Evolutionary conservation across 108 stramenopile genomes (phyloP), one percentile per base, ranked within the genome.

Genomic region (Cyclotella distinguenda): DNA sequence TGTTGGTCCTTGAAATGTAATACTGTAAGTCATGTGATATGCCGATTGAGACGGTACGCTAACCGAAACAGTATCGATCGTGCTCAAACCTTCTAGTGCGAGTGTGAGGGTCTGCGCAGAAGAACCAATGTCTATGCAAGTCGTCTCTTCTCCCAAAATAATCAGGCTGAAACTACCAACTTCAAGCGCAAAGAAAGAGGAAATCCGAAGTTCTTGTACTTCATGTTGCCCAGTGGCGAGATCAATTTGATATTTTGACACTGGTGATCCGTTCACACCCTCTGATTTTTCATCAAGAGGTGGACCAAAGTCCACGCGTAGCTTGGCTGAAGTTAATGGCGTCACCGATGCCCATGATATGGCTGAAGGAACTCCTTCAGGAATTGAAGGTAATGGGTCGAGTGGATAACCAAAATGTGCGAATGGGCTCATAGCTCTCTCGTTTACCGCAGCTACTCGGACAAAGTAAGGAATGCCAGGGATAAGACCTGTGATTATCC

Each of bases 371-470:
- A 61, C 50, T 42, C 54, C 78, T 58, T 58, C 66, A 3, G 83
- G 83, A 12, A 77, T 43, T 26, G 47, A 35, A 23, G 83, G 70
- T 2, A 51, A 21, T 33, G 80, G 83, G 21, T 11, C 25, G 28
- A 69, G 56, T 11, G 77, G 79, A 55, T 79, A 77, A 5, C 80
- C 85, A 19, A 43, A 62, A 62, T 58, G 79, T 16, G 66, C 39
- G 30, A 61, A 75, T 34, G 70, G 75, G 16, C 60, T 53, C 12
- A 42, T 59, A 21, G 74, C 57, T 22, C 64, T 52, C 30, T 50
- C 61, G 60, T 89, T 85, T 12, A 19, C 49, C n/a, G 88, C 83
- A 0, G 81, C 71, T 19, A 89, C 80, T 34, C 84, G 64, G 13
- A 82, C 53, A 35, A 53, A 81, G 61, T 86, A 85, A 12, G 36